Evolutionary conservation across 2,329 filamentous ascomycete species (phyloP).

Genomic region (Fonsecaea multimorphosa): DNA sequence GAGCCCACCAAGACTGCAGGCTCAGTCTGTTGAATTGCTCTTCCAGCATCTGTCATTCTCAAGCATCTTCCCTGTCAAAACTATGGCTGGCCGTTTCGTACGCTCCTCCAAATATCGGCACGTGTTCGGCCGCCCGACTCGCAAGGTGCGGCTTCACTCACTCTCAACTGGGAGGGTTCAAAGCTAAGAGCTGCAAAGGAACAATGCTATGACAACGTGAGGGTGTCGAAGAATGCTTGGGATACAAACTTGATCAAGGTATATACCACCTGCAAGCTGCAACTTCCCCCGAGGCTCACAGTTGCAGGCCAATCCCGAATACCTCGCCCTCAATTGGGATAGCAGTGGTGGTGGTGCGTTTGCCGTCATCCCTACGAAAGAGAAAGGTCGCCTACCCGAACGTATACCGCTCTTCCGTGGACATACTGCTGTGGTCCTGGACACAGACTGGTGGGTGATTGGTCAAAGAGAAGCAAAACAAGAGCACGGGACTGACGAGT

Average conservation of each 20-base stretch:
- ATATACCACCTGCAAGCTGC: conserved; percentile 47
- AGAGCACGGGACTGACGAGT: conserved; percentile 19
- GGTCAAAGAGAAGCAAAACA: conserved; percentile 17
- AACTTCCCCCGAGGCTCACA: conserved; percentile 32
- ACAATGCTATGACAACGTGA: conserved; percentile 97
- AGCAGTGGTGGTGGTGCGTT: conserved; percentile 94
- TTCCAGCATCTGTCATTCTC: neutral
- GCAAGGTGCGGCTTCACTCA: conserved; percentile 65
- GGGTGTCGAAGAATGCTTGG: conserved; percentile 98
- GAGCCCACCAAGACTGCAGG: neutral
- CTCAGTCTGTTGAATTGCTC: neutral
- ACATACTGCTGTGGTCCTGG: conserved; percentile 92
- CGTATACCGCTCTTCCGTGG: conserved; percentile 93
- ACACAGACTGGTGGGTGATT: conserved; percentile 84
- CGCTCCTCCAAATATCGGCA: conserved; percentile 81
- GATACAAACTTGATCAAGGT: conserved; percentile 99
- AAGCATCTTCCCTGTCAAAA: neutral
- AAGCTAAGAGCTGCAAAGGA: conserved; percentile 60
- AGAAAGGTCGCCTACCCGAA: conserved; percentile 89
- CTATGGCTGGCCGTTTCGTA: conserved; percentile 74
- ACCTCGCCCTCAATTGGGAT: conserved; percentile 98
- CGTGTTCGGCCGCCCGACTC: conserved; percentile 93
- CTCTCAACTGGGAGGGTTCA: conserved; percentile 12
- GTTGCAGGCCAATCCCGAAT: conserved; percentile 86
- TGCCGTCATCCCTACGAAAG: conserved; percentile 88